phyloP scores from a whole-genome alignment of 2,329 filamentous ascomycete species.

The Fusarium marasasianum region DNA sequence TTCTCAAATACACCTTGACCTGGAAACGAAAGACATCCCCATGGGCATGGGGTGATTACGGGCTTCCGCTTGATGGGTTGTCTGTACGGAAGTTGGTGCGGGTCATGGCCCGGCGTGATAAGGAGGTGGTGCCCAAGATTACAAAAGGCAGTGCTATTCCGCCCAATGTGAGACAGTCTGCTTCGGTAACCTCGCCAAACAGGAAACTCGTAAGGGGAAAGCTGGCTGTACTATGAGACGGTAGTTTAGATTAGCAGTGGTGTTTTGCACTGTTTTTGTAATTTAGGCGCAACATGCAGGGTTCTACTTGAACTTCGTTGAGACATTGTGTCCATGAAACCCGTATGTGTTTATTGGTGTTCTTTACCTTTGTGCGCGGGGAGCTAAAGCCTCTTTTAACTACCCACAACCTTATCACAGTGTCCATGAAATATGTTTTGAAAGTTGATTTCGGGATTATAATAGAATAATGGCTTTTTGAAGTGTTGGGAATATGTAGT shows the following conservation, averaged over 20 bases:
- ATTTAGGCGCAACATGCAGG: accelerated
- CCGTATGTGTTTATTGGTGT: too few relatives aligned
- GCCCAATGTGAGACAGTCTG: too few relatives aligned
- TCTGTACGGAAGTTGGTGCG: not conserved
- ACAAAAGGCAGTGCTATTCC: accelerated
- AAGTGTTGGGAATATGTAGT: accelerated
- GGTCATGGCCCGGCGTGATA: not conserved
- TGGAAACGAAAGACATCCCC: not conserved
- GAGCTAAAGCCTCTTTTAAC: too few relatives aligned
- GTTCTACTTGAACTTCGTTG: accelerated
- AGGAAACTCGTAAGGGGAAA: accelerated
- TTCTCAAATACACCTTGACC: not conserved
- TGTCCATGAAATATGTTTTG: too few relatives aligned
- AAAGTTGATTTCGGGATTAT: accelerated
- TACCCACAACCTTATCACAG: too few relatives aligned
- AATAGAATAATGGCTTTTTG: accelerated
- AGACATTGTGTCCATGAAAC: accelerated
- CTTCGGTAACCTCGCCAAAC: too few relatives aligned
- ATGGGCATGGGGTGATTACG: not conserved
- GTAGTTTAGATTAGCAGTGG: not conserved
- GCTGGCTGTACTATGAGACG: not conserved
- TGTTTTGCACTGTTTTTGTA: not conserved
- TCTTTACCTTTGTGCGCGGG: too few relatives aligned
- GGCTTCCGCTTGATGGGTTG: not conserved
- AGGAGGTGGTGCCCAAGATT: not conserved